Evolutionary conservation across 208 protist genomes (phyloP), one percentile per base, ranked within the genome.

Genomic region (Leishmania turanica): DNA sequence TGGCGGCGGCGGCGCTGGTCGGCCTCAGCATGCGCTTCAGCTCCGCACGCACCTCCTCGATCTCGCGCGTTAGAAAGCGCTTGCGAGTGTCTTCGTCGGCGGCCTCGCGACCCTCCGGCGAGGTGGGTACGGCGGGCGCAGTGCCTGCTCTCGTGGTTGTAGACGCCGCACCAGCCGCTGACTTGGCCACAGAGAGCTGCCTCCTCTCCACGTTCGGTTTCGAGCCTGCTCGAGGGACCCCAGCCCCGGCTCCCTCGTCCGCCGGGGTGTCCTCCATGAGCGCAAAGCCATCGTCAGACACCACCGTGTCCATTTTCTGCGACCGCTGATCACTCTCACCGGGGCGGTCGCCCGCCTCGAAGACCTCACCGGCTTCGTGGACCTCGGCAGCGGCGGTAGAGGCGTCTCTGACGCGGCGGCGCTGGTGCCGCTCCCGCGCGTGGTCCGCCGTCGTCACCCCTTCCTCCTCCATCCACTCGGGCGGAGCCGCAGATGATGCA

Each of bases 1-100:
- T 64, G 56, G 70, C 42, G 27, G 65, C 42, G 21, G 17, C 31
- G 24, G 51, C 79, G 64, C 53, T 70, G 27, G 71, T 17, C 24
- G 78, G 85, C 60, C 65, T 31, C 62, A 91, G 81, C 82, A 88
- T 88, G 42, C 82, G 81, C 34, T 84, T 85, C 76, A 88, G 83
- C 68, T 84, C 85, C 3, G 74, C 66, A 8, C 80, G 82, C 60
- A 90, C 87, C 24, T 86, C 81, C 71, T 84, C 75, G 13, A 88
- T 69, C 68, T 90, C 77, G 40, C 62, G 70, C 4, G 82, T 81
- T 1, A 85, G 72, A 62, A 76, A 66, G n/a, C 71, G 82, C 77
- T 85, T 78, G 34, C 77, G 76, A 42, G 82, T 80, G 62, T 80
- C 72, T 49, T 82, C 84, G 70, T 83, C 81, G 34, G 56, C 80